Percentiles rank a stretch among this genome's conserved stretches.
These are phyloP conservation scores for Trichomonas gallinae DNA, from an alignment of 208 protist species.

Conservation along the genomic window DNA sequence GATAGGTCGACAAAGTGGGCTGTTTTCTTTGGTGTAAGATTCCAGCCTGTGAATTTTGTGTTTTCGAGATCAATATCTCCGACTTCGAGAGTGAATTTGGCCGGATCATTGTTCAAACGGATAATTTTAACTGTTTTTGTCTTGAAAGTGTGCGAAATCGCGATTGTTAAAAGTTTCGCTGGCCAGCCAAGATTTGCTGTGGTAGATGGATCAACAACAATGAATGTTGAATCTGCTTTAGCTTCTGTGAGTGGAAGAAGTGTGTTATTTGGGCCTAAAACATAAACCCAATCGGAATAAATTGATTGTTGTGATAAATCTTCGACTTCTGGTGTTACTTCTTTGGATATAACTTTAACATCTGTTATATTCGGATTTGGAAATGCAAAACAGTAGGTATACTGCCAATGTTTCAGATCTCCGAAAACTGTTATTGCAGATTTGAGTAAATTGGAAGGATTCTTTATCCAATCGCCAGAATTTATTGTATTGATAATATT, in stretches of 20 bases:
- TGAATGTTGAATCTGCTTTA: neutral
- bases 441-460: slow-evolving; percentile 45
- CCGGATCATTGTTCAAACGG: neutral
- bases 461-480: neutral
- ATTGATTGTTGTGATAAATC: neutral
- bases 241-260: neutral
- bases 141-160: neutral
- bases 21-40: neutral
- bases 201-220: slow-evolving; percentile 21
- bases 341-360: slow-evolving; percentile 23
- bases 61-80: neutral
- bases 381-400: slow-evolving; percentile 74
- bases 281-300: neutral
- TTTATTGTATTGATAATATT: neutral
- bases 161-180: neutral
- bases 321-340: neutral
- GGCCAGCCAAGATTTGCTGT: neutral
- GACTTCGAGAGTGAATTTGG: neutral
- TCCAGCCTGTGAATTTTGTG: neutral
- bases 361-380: slow-evolving; percentile 52
- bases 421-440: slow-evolving; percentile 68
- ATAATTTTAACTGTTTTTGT: neutral
- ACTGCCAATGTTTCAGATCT: slow-evolving; percentile 78
- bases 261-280: neutral
- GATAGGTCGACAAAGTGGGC: slow-evolving; percentile 5